A percentile compares a stretch with the other conserved stretches of the same genome.
Evolutionary conservation across 768 basidiomycete genomes (phyloP).

Genomic region (Phlebiopsis gigantea): DNA sequence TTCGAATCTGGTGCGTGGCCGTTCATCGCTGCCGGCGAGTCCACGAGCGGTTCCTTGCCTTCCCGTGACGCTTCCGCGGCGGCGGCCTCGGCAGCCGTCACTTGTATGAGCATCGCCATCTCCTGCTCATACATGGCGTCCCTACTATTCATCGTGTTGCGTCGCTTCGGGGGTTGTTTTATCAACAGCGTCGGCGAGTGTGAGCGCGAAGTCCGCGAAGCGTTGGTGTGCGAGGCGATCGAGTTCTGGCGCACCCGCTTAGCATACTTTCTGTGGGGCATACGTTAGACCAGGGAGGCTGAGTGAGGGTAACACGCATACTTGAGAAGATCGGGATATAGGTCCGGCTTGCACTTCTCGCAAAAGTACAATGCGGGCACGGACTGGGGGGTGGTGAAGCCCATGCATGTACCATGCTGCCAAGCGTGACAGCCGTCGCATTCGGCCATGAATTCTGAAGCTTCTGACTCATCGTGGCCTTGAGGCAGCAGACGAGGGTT

Average conservation of each 20-base stretch:
- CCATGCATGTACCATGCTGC: slow-evolving; percentile 98
- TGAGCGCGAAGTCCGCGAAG: slow-evolving; percentile 64
- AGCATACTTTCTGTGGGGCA: slow-evolving; percentile 48
- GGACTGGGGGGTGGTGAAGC: slow-evolving; percentile 73
- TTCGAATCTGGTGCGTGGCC: neutral
- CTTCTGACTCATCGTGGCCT: slow-evolving; percentile 41
- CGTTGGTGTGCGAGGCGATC: slow-evolving; percentile 44
- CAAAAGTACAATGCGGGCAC: slow-evolving; percentile 87
- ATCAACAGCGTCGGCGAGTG: slow-evolving; percentile 58
- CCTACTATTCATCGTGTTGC: slow-evolving; percentile 97
- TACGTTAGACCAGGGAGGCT: slow-evolving; percentile 7
- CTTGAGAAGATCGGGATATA: slow-evolving; percentile 80
- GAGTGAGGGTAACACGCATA: slow-evolving; percentile 34
- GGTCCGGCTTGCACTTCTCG: slow-evolving; percentile 85
- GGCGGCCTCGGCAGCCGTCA: slow-evolving; percentile 67
- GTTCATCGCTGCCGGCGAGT: slow-evolving; percentile 1
- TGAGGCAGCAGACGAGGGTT: slow-evolving; percentile 22
- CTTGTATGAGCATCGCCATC: slow-evolving; percentile 69
- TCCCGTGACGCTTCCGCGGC: slow-evolving; percentile 33
- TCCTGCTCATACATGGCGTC: slow-evolving; percentile 93
- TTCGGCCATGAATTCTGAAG: slow-evolving; percentile 89
- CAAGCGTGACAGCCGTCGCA: slow-evolving; percentile 97
- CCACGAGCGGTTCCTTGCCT: neutral
- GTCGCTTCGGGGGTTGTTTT: slow-evolving; percentile 73
- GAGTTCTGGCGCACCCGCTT: slow-evolving; percentile 62